These are phyloP conservation scores for Tetrahymena borealis DNA, from an alignment of 73 alveolate genomes.

Conservation along the genomic window DNA sequence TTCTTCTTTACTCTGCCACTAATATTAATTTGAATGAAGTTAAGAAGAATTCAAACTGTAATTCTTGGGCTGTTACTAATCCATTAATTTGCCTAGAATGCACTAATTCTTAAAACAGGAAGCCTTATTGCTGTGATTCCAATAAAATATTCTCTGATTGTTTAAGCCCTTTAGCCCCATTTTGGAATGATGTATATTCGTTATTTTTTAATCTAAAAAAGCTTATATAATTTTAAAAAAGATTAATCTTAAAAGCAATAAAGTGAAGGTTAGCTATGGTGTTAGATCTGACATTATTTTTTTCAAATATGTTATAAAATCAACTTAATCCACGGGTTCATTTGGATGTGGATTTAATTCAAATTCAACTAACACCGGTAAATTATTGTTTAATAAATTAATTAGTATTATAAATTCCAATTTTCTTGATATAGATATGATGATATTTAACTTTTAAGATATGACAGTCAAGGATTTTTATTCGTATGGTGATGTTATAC, in stretches of 20 bases:
- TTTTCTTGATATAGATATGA: not conserved
- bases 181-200: not conserved
- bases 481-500: not conserved
- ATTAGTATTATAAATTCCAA: not conserved
- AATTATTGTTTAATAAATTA: not conserved
- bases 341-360: not conserved
- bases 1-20: not conserved
- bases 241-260: not conserved
- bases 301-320: not conserved
- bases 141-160: no score
- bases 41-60: no score
- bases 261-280: not conserved
- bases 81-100: no score
- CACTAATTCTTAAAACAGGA: no score
- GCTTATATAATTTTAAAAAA: not conserved
- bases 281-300: not conserved
- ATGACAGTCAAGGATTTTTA: not conserved
- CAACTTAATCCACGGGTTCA: not conserved
- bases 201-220: not conserved
- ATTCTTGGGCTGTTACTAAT: no score
- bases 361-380: not conserved
- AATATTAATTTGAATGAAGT: no score
- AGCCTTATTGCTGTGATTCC: no score
- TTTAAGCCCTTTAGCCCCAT: no score
- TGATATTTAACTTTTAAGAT: not conserved